Evolutionary conservation across 2,329 filamentous ascomycete species (phyloP), one percentile per base, ranked within the genome.

Genomic region (Exophiala viscosa): DNA sequence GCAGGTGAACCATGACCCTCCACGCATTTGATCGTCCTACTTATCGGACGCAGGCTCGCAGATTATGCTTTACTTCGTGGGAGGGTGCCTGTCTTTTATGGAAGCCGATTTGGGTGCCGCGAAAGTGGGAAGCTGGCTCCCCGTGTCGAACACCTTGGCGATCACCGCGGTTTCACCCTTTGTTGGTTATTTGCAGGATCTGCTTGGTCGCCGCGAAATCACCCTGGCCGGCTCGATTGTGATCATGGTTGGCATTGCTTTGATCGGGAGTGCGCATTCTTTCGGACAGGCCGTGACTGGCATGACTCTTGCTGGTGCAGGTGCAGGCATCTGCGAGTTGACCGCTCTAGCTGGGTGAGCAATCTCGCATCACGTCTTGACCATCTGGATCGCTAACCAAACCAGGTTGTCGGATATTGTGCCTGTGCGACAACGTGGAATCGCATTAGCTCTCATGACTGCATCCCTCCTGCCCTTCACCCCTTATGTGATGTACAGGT

Each of bases 401-500:
- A n/a, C n/a, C 34, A 52, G 45, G 20, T 42, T 45, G 34, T 42
- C 55, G 3, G 55, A 58, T 14, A 38, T 58, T 18, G 55, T 58
- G 8, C 52, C 55, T 11, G 46, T 58, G 14, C 35, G 35, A 4
- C 34, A 52, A 14, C 15, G 55, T 32, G 52, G 48, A 7, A 13
- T 47, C 18, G 15, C 38, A 23, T 54, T 11, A 47, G 39, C 10
- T 1, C 52, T 57, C 2, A 42, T 54, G 15, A 57, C 48, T 15
- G 42, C 18, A n/a, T 47, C 11, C 11, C 31, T 53, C 32, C 3
- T 53, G 11, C 52, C 55, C 5, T 50, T 58, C 36, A 39, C 14
- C 2, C 55, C 52, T 9, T 58, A 54, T 20, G 43, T 58, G 10
- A 66, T 86, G 20, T 86, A 77, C 67, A 80, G 34, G 34, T 36